These are phyloP conservation scores for Blastomyces parvus DNA, from an alignment of 2,329 filamentous ascomycete genomes.

Conservation along the genomic window DNA sequence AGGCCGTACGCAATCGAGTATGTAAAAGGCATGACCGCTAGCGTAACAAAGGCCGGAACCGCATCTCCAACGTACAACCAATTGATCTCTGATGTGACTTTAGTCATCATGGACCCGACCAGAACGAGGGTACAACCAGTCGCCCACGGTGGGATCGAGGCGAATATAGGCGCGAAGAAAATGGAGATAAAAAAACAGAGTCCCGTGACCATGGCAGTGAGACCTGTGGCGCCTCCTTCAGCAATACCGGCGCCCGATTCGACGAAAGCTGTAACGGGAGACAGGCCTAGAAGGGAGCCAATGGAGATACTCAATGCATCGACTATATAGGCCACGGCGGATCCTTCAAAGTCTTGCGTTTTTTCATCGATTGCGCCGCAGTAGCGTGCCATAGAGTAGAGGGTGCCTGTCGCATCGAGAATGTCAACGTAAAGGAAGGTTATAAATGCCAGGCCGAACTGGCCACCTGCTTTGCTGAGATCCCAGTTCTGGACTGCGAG, in stretches of 20 bases:
- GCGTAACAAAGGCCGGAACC: constrained; percentile 73
- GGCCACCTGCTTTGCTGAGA: constrained; percentile 56
- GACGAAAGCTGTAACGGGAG: constrained; percentile 78
- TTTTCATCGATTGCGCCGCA: constrained; percentile 68
- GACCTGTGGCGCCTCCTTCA: constrained; percentile 72
- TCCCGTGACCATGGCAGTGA: constrained; percentile 71
- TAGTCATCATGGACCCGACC: constrained; percentile 80
- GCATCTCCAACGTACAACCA: constrained; percentile 80
- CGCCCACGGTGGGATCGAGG: constrained; percentile 80
- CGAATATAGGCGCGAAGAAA: constrained; percentile 86
- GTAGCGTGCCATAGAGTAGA: constrained; percentile 85
- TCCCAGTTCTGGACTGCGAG: constrained; percentile 67
- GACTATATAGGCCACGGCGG: constrained; percentile 72
- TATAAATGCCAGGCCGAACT: constrained; percentile 75
- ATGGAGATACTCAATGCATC: constrained; percentile 74
- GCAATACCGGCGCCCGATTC: constrained; percentile 86
- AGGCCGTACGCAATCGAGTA: constrained; percentile 83
- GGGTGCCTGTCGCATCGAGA: constrained; percentile 72
- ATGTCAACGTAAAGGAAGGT: constrained; percentile 90
- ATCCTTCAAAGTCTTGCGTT: constrained; percentile 81
- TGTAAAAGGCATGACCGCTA: constrained; percentile 80
- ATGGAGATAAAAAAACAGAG: constrained; percentile 78
- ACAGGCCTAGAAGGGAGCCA: constrained; percentile 64
- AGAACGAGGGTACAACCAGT: constrained; percentile 81
- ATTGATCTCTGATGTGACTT: constrained; percentile 72